These are phyloP conservation scores for Actinomortierella ambigua DNA, from an alignment of 371 early-diverging fungal genomes.

Conservation along the genomic window DNA sequence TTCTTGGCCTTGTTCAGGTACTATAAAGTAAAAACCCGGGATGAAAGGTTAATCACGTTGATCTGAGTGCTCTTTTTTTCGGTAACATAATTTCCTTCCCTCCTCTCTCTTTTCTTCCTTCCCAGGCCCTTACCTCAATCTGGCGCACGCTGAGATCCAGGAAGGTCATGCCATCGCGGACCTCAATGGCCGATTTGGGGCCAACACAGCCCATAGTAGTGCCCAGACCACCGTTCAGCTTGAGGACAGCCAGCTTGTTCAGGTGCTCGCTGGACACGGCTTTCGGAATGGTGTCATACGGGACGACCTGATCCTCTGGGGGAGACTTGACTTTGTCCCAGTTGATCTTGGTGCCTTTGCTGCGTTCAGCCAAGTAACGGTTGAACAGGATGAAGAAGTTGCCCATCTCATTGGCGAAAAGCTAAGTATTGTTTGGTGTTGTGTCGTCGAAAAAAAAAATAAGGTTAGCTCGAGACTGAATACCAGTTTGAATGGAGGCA, in stretches of 20 bases:
- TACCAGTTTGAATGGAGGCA: no score
- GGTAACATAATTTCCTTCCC: no score
- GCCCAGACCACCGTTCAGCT: slow-evolving; percentile 99
- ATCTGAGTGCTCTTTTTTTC: no score
- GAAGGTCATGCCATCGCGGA: slow-evolving; percentile 98
- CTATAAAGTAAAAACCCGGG: no score
- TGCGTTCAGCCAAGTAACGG: slow-evolving; percentile 83
- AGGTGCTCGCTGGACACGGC: slow-evolving; percentile 63
- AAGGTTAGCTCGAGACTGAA: no score
- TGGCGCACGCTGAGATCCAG: slow-evolving; percentile 98
- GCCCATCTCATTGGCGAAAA: slow-evolving; percentile 78
- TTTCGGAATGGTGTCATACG: slow-evolving; percentile 71
- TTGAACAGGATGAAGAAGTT: slow-evolving; percentile 90
- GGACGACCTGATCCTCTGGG: slow-evolving; percentile 82
- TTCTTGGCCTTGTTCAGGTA: slow-evolving; percentile 90
- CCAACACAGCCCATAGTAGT: slow-evolving; percentile 99
- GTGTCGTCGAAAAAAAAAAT: no score
- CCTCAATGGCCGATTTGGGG: slow-evolving; percentile 99
- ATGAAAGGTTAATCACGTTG: no score
- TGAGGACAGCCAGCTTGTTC: slow-evolving; percentile 96
- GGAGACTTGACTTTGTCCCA: slow-evolving; percentile 96
- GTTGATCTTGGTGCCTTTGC: slow-evolving; percentile 82
- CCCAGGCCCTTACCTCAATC: slow-evolving; percentile 95
- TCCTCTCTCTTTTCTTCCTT: slow-evolving; percentile 1
- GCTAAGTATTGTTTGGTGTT: slow-evolving; percentile 32